Percentiles rank a stretch among this genome's conserved stretches.
Conservation (phyloP, 768 basidiomycete species). For the Boletus reticulatus region DNA sequence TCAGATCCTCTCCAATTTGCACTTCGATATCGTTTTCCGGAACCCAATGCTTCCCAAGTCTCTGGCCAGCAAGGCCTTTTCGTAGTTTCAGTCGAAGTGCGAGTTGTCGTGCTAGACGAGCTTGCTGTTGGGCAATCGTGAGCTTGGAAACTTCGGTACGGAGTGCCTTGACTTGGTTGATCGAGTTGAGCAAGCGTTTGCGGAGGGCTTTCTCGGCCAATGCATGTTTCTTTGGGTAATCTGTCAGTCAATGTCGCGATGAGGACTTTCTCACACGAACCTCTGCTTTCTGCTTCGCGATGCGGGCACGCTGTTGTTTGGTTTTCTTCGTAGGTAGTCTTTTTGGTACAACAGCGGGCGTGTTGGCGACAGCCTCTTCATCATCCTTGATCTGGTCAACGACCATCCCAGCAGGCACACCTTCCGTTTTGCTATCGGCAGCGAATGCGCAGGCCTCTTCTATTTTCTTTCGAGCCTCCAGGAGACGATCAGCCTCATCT, state of each 20-base stretch:
- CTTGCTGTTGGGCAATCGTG: slow-evolving; percentile 37
- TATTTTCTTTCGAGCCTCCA: slow-evolving; percentile 54
- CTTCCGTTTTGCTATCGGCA: slow-evolving; percentile 30
- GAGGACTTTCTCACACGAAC: slow-evolving; percentile 35
- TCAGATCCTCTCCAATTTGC: slow-evolving; percentile 87
- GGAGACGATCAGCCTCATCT: slow-evolving; percentile 51
- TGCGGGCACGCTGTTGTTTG: slow-evolving; percentile 67
- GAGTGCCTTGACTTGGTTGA: slow-evolving; percentile 54
- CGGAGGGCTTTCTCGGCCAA: slow-evolving; percentile 56
- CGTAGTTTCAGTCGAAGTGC: slow-evolving; percentile 49
- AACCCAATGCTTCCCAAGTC: slow-evolving; percentile 78
- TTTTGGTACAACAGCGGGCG: slow-evolving; percentile 36
- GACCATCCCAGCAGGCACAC: slow-evolving; percentile 62
- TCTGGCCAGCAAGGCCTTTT: slow-evolving; percentile 68
- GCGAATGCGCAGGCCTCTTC: slow-evolving; percentile 42
- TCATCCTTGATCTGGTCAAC: slow-evolving; percentile 46
- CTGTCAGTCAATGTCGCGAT: neutral
- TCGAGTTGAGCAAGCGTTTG: slow-evolving; percentile 59
- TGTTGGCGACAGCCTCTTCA: slow-evolving; percentile 34
- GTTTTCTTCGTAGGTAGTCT: slow-evolving; percentile 50
- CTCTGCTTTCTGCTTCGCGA: slow-evolving; percentile 60
- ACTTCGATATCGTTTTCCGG: slow-evolving; percentile 71
- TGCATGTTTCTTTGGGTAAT: slow-evolving; percentile 61
- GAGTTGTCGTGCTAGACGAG: slow-evolving; percentile 37
- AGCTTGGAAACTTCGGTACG: slow-evolving; percentile 42